These are phyloP conservation scores for Metarhizium sp. DNA, from an alignment of 2,329 filamentous ascomycete genomes.

Conservation along the genomic window DNA sequence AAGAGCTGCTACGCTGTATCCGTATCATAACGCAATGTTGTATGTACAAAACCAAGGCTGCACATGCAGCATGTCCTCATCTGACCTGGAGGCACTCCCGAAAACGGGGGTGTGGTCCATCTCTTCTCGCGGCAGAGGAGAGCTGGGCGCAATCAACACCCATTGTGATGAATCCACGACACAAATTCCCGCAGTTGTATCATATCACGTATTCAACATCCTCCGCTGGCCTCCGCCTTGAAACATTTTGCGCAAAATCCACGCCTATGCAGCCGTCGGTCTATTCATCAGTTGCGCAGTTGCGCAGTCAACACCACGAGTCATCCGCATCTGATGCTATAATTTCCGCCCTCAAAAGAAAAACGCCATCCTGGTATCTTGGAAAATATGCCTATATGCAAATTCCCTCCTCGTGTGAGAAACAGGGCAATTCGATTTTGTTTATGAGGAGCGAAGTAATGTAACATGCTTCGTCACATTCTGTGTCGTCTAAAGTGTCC, in stretches of 20 bases:
- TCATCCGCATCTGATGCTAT: neutral
- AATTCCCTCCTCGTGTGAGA: neutral
- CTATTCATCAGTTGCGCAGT: neutral
- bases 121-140: neutral
- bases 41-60: conserved; percentile 2
- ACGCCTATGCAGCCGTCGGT: conserved; percentile 11
- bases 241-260: neutral
- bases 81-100: neutral
- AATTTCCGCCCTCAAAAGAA: conserved; percentile 10
- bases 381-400: conserved; percentile 12
- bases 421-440: neutral
- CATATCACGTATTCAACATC: neutral
- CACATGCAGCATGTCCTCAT: neutral
- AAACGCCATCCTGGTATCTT: conserved; percentile 31
- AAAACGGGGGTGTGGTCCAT: neutral
- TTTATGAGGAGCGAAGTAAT: conserved; percentile 14
- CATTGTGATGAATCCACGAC: neutral
- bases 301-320: neutral
- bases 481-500: conserved; percentile 15
- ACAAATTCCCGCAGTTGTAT: neutral
- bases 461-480: conserved; percentile 23
- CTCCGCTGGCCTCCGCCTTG: neutral
- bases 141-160: neutral
- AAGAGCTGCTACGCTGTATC: conserved; percentile 1
- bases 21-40: neutral